Conservation (phyloP, 2,329 filamentous ascomycete genomes). For the Neurospora sp. region DNA sequence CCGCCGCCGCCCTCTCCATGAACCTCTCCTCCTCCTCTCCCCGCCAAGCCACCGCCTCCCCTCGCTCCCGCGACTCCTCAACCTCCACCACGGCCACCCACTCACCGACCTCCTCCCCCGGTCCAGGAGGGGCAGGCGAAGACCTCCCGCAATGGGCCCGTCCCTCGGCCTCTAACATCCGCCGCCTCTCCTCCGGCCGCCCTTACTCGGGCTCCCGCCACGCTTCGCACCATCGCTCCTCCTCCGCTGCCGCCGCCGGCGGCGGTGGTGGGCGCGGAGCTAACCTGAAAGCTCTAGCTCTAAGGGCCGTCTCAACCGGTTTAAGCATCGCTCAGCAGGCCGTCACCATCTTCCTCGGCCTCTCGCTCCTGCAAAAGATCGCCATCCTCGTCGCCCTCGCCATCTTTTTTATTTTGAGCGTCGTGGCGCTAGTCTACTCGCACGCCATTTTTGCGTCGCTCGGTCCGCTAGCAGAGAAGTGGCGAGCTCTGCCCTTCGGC, state of each 20-base stretch:
- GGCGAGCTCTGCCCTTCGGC: slow-evolving; percentile 64
- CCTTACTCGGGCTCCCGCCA: slow-evolving; percentile 1
- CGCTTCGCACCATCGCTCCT: neutral
- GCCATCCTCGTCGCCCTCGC: slow-evolving; percentile 36
- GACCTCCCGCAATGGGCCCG: neutral
- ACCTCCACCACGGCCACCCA: neutral
- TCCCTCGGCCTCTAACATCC: slow-evolving; percentile 6
- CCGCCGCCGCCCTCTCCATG: neutral
- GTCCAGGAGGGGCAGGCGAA: neutral
- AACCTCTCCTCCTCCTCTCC: neutral
- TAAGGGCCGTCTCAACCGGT: neutral
- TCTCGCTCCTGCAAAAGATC: slow-evolving; percentile 8
- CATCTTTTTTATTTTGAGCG: slow-evolving; percentile 40
- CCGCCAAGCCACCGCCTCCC: neutral
- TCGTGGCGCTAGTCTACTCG: slow-evolving; percentile 69
- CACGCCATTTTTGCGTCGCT: slow-evolving; percentile 71
- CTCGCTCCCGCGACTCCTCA: neutral
- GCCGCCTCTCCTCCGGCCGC: slow-evolving; percentile 4
- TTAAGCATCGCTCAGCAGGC: slow-evolving; percentile 1
- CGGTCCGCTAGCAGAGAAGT: slow-evolving; percentile 62
- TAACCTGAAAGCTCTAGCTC: neutral
- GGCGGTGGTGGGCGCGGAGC: neutral
- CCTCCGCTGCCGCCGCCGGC: neutral
- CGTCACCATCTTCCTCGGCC: slow-evolving; percentile 8
- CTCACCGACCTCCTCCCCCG: neutral